Percentiles rank a stretch among this genome's conserved stretches.
Evolutionary conservation across 495 filamentous ascomycete genomes (phyloP).

Genomic region (Penicillium crystallinum): DNA sequence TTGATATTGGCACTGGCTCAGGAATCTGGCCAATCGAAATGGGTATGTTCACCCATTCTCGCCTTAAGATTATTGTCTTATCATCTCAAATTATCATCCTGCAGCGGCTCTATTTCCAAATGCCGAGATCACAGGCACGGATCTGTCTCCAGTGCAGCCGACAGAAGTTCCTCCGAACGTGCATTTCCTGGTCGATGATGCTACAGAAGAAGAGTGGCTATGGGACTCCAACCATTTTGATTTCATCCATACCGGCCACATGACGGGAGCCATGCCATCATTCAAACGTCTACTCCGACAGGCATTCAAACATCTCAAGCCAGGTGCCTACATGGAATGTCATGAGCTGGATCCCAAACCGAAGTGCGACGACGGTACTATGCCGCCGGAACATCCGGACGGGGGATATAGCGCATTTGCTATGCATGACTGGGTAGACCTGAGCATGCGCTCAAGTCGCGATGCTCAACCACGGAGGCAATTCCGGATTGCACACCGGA

Average conservation of each 20-base stretch:
- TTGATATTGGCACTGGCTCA: slow-evolving; percentile 67
- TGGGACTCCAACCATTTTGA: slow-evolving; percentile 44
- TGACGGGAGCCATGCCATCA: slow-evolving; percentile 38
- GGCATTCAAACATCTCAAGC: slow-evolving; percentile 47
- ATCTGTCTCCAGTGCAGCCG: slow-evolving; percentile 61
- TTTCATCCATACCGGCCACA: slow-evolving; percentile 42
- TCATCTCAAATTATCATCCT: neutral
- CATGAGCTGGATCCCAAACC: slow-evolving; percentile 57
- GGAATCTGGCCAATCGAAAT: slow-evolving; percentile 71
- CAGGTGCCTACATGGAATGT: slow-evolving; percentile 62
- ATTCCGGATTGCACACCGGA: slow-evolving; percentile 44
- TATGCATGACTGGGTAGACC: slow-evolving; percentile 48
- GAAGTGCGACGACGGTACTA: slow-evolving; percentile 56
- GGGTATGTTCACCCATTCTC: slow-evolving; percentile 28
- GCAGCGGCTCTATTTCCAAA: slow-evolving; percentile 49
- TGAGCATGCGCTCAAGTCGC: slow-evolving; percentile 45
- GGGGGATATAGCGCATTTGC: slow-evolving; percentile 34
- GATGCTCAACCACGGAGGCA: slow-evolving; percentile 47
- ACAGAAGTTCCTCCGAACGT: slow-evolving; percentile 52
- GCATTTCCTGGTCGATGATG: slow-evolving; percentile 55
- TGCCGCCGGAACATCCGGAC: slow-evolving; percentile 43
- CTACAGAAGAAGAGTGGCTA: slow-evolving; percentile 47
- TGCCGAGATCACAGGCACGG: slow-evolving; percentile 54
- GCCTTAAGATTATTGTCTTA: slow-evolving; percentile 18
- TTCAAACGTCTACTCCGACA: slow-evolving; percentile 39